Base-by-base conservation (phyloP, 768 basidiomycete genomes). In the Termitomyces sp. region DNA sequence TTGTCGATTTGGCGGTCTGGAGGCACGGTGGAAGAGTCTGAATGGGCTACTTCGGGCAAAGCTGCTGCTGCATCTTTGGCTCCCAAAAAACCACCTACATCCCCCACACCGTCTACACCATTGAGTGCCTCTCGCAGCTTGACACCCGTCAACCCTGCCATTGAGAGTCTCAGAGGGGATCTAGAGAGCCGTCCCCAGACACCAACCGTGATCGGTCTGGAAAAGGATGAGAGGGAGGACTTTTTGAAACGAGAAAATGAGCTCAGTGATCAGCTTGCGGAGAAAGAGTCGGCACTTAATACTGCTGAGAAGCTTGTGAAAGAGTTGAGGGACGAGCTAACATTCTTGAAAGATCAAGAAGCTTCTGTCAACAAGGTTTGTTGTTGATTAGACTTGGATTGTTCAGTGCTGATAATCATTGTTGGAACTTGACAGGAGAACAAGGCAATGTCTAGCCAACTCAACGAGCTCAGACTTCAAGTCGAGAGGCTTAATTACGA, bases 181-280 rank as follows among this genome's bases (percentile, higher is more conserved):
- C 67, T 89, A 38, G 87, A 90, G 57, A 92, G 90, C 67, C 77
- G 97, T 55, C 95, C 96, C 25, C 90, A 92, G 68, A 98, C 97
- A 16, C 97, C 96, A 14, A 92, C 91, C 7, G 89, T 89, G 41
- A 80, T 90, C 53, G 86, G 87, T 21, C 70, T 98, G 63, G 95
- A 97, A 62, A 94, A 95, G 77, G 97, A 98, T 65, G 97, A 99
- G 74, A 78, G 95, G 57, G 97, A 99, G 62, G 97, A 98, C 52
- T 99, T 98, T 81, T 73, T 99, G 72, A 86, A 85, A 69, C 75
- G 97, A 59, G 97, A 99, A 81, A 98, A 98, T 64, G 97, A 99
- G 71, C 79, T 99, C 54, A 95, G 87, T 59, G 97, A 99, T 71
- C 79, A 86, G 63, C 78, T 99, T 43, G 92, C 92, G 4, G 96